These are phyloP conservation scores for Phytophthora nicotianae DNA, from an alignment of 352 stramenopile genomes.

Conservation along the genomic window DNA sequence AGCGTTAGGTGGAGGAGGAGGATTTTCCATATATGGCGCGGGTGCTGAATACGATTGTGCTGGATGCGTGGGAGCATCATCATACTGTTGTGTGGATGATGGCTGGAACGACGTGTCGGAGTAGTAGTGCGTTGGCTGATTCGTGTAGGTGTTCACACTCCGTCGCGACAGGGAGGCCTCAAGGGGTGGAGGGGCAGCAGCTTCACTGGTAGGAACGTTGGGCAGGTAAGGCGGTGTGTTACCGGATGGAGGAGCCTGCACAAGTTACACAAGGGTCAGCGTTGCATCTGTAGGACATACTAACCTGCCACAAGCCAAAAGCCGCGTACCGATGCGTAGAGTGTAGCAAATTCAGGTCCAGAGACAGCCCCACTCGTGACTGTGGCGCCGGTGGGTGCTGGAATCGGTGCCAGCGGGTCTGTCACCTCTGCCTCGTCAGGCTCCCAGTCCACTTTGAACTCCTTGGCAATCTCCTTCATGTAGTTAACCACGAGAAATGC, in stretches of 20 bases:
- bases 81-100: constrained; percentile 12
- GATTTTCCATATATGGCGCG: constrained; percentile 14
- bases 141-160: constrained; percentile 45
- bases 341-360: constrained; percentile 77
- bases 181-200: constrained; percentile 17
- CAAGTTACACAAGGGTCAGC: not conserved
- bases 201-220: constrained; percentile 37
- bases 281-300: not conserved
- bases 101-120: constrained; percentile 23
- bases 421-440: constrained; percentile 76
- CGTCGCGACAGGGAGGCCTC: constrained; percentile 38
- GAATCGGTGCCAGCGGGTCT: constrained; percentile 88
- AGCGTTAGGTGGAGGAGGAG: constrained; percentile 9
- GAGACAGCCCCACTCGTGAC: constrained; percentile 83
- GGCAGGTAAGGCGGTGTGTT: constrained; percentile 54
- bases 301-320: not conserved
- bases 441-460: constrained; percentile 95
- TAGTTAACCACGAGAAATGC: constrained; percentile 95
- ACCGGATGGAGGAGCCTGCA: constrained; percentile 49
- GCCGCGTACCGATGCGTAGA: constrained; percentile 66
- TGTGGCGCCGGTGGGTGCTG: constrained; percentile 86
- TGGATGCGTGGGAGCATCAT: constrained; percentile 15
- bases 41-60: constrained; percentile 14
- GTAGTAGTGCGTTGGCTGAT: constrained; percentile 45
- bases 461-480: constrained; percentile 95